These are phyloP conservation scores for Oenanthe sinensis DNA, from an alignment of 129 eudicot species.

Conservation along the genomic window DNA sequence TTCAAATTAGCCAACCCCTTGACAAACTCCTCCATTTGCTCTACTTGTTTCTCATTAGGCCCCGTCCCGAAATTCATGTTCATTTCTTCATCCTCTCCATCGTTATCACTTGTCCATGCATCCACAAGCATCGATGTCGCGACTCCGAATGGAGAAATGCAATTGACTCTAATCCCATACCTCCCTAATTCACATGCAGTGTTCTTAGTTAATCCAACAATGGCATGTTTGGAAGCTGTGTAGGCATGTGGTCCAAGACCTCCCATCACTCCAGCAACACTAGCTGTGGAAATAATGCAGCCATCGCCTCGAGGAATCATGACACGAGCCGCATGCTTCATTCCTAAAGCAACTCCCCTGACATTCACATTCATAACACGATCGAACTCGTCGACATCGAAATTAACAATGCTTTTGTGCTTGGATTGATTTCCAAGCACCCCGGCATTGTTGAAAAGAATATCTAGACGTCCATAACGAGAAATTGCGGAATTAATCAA, in stretches of 20 bases:
- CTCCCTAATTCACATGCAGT: constrained; percentile 45
- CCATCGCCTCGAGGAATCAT: constrained; percentile 25
- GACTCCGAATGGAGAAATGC: constrained; percentile 4
- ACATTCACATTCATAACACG: constrained; percentile 34
- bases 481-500: constrained; percentile 22
- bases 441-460: constrained; percentile 51
- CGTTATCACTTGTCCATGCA: neutral
- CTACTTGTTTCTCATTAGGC: constrained; percentile 17
- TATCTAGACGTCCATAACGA: constrained; percentile 32
- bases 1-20: constrained; percentile 6
- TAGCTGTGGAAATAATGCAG: constrained; percentile 38
- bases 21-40: constrained; percentile 14
- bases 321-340: constrained; percentile 42
- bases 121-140: constrained; percentile 9
- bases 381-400: constrained; percentile 36
- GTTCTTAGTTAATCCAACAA: constrained; percentile 44
- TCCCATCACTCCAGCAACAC: constrained; percentile 20
- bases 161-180: constrained; percentile 36
- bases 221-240: constrained; percentile 50
- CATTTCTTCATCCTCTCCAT: constrained; percentile 13
- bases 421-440: constrained; percentile 28
- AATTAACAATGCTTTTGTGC: constrained; percentile 37
- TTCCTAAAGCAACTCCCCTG: constrained; percentile 31
- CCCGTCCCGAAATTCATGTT: neutral
- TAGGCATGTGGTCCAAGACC: constrained; percentile 44